Conservation (phyloP, 768 basidiomycete genomes). For the Cubamyces lactineus region DNA sequence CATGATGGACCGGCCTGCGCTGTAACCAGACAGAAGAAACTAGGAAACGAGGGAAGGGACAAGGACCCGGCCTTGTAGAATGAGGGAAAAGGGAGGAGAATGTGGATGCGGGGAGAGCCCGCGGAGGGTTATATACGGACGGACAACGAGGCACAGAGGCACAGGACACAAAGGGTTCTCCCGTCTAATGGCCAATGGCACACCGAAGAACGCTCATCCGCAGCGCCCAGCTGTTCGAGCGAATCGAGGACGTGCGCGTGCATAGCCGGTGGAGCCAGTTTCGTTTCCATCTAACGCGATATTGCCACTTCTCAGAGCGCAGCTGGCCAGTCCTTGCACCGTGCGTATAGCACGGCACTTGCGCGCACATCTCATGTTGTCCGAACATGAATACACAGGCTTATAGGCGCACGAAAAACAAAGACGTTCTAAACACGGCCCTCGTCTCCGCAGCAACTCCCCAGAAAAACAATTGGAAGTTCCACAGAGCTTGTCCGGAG, state of each 20-base stretch:
- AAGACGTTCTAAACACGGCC: background rate
- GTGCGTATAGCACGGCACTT: background rate
- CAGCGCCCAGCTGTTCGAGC: background rate
- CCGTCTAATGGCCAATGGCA: background rate
- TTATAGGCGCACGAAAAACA: too few species aligned
- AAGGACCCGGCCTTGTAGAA: conserved; percentile 42
- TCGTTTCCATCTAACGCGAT: background rate
- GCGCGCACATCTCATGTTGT: background rate
- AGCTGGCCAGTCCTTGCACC: background rate
- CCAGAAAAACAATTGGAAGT: background rate
- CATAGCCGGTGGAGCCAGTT: conserved; percentile 7
- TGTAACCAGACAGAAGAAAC: conserved; percentile 29
- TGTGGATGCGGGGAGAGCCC: conserved; percentile 17
- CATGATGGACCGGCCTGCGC: conserved; percentile 48
- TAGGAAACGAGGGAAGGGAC: conserved; percentile 32
- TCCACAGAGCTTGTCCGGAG: background rate
- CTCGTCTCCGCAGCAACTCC: background rate
- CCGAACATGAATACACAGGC: too few species aligned
- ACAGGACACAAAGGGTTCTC: conserved; percentile 11
- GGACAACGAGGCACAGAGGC: conserved; percentile 21
- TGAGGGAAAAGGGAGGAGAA: conserved; percentile 32
- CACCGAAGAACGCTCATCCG: background rate
- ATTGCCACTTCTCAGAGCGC: too few species aligned
- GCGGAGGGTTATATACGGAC: conserved; percentile 22
- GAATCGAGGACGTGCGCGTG: background rate